phyloP scores from a whole-genome alignment of 306 rosid genomes.

The Trifolium dubium region DNA sequence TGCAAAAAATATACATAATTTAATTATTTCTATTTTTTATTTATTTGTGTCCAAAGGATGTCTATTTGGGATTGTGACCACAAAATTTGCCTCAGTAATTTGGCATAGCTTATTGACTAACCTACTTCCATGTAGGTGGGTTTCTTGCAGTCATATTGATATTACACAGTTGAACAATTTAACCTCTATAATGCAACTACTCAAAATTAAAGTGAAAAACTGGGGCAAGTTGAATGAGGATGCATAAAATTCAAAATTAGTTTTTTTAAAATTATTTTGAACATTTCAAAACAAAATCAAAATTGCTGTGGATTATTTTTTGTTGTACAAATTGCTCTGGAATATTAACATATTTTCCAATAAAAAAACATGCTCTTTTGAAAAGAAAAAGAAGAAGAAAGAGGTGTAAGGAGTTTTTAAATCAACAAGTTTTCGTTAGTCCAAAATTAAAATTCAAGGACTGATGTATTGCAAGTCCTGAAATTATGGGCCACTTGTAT shows the following conservation, averaged over 20 bases:
- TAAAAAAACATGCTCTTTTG: neutral
- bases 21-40: no score
- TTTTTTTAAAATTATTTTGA: neutral
- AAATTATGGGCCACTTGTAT: neutral
- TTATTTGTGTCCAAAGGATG: no score
- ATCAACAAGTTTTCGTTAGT: neutral
- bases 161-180: neutral
- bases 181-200: neutral
- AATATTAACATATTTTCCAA: neutral
- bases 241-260: no score
- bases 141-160: neutral
- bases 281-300: neutral
- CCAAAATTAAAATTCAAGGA: neutral
- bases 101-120: no score
- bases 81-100: no score
- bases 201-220: neutral
- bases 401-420: neutral
- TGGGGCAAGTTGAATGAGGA: neutral
- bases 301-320: no score
- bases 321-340: neutral
- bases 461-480: neutral
- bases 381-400: no score
- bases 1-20: no score
- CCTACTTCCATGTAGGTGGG: neutral
- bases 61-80: no score